phyloP scores from a whole-genome alignment of 768 basidiomycete species.

The Naematelia aurantialba region DNA sequence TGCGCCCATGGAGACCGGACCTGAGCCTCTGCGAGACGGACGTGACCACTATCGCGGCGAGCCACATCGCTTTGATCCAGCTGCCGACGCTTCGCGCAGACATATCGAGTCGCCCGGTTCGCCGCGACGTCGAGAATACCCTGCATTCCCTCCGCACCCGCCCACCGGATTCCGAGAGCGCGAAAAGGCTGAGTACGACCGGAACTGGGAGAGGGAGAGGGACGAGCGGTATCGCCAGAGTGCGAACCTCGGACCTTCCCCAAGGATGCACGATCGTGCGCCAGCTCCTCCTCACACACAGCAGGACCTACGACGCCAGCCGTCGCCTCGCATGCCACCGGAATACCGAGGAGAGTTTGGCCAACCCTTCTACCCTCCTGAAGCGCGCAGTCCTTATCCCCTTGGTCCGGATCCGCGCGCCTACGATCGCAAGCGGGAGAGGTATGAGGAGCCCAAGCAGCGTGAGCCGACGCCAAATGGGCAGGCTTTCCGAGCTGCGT shows the following conservation, averaged over 20 bases:
- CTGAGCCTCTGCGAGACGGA: slow-evolving; percentile 16
- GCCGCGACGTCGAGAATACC: slow-evolving; percentile 34
- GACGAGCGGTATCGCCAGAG: not conserved
- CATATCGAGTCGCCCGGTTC: slow-evolving; percentile 34
- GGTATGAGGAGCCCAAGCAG: slow-evolving; percentile 22
- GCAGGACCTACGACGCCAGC: slow-evolving; percentile 18
- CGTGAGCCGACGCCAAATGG: slow-evolving; percentile 6
- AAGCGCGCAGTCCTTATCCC: slow-evolving; percentile 57
- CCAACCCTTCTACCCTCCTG: slow-evolving; percentile 15
- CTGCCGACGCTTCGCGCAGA: slow-evolving; percentile 18
- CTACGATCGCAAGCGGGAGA: slow-evolving; percentile 23
- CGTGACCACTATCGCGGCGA: slow-evolving; percentile 11
- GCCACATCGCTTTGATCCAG: slow-evolving; percentile 20
- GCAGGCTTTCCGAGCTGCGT: slow-evolving; percentile 21
- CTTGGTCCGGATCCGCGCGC: slow-evolving; percentile 20
- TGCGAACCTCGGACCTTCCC: slow-evolving; percentile 21
- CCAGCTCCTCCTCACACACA: slow-evolving; percentile 54
- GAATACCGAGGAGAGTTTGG: slow-evolving; percentile 4
- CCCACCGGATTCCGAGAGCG: slow-evolving; percentile 22
- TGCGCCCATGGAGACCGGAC: slow-evolving; percentile 46
- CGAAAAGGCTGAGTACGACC: slow-evolving; percentile 51
- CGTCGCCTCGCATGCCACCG: slow-evolving; percentile 22
- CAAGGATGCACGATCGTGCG: slow-evolving; percentile 50
- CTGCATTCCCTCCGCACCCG: slow-evolving; percentile 21
- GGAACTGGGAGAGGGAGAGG: slow-evolving; percentile 49